Evolutionary conservation across 148 eudicot species (phyloP).

Genomic region (Simmondsia chinensis): DNA sequence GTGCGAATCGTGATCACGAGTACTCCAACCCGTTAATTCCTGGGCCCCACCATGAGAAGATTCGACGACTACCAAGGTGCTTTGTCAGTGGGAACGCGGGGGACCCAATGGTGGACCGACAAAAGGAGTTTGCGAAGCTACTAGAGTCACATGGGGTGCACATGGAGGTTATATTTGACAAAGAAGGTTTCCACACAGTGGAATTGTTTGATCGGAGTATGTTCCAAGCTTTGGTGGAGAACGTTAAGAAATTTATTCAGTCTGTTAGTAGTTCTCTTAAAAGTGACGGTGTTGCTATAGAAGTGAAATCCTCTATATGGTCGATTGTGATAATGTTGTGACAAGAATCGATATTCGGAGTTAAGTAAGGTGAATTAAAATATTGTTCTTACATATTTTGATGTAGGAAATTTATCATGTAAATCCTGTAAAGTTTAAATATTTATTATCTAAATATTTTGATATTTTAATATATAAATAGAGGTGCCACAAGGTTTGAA

Average conservation of each 20-base stretch:
- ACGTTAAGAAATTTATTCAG: constrained; percentile 30
- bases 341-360: too few species aligned
- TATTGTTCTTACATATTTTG: too few species aligned
- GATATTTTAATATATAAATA: too few species aligned
- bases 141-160: constrained; percentile 52
- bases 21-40: constrained; percentile 37
- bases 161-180: constrained; percentile 34
- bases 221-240: constrained; percentile 35
- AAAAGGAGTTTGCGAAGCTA: constrained; percentile 49
- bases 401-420: too few species aligned
- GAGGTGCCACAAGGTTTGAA: too few species aligned
- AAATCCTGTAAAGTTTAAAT: too few species aligned
- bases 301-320: too few species aligned
- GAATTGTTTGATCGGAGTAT: constrained; percentile 44
- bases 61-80: constrained; percentile 57
- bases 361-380: too few species aligned
- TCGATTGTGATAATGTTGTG: too few species aligned
- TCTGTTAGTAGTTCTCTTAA: too few species aligned
- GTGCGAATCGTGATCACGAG: constrained; percentile 53
- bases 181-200: constrained; percentile 57
- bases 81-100: constrained; percentile 49
- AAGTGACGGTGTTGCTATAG: too few species aligned
- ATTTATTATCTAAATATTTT: too few species aligned
- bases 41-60: constrained; percentile 24
- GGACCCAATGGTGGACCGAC: constrained; percentile 70